Evolutionary conservation across 768 basidiomycete genomes (phyloP).

Genomic region (Gloeostereum incarnatum): DNA sequence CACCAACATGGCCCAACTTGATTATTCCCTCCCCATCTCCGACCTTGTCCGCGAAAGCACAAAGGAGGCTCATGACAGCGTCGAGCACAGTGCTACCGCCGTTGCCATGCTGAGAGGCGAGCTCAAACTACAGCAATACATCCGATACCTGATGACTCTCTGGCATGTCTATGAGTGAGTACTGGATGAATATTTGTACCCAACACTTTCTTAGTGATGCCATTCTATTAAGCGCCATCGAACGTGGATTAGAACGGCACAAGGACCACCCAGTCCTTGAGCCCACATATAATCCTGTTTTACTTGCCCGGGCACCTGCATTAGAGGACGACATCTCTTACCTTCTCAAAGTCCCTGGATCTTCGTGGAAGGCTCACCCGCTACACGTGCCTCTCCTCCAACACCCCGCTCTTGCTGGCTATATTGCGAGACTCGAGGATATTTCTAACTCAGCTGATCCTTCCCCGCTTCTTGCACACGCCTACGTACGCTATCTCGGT

Average conservation of each 20-base stretch:
- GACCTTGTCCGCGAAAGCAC: slow-evolving; percentile 38
- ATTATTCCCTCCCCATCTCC: slow-evolving; percentile 33
- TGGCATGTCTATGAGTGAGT: slow-evolving; percentile 75
- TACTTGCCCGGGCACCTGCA: slow-evolving; percentile 51
- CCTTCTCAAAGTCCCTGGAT: slow-evolving; percentile 41
- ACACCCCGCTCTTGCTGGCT: slow-evolving; percentile 40
- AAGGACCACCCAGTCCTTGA: slow-evolving; percentile 52
- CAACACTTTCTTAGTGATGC: not conserved
- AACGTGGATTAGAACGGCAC: slow-evolving; percentile 48
- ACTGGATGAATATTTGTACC: slow-evolving; percentile 1
- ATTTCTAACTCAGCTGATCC: slow-evolving; percentile 36
- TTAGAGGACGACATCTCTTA: slow-evolving; percentile 62
- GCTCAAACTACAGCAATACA: slow-evolving; percentile 55
- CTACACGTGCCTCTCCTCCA: slow-evolving; percentile 37
- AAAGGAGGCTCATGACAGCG: slow-evolving; percentile 44
- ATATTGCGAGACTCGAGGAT: slow-evolving; percentile 42
- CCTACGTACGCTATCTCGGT: slow-evolving; percentile 78
- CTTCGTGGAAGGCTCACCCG: slow-evolving; percentile 48
- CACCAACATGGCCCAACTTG: slow-evolving; percentile 24
- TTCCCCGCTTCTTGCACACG: slow-evolving; percentile 57
- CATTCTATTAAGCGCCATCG: slow-evolving; percentile 34
- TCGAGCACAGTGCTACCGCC: slow-evolving; percentile 50
- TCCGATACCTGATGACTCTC: slow-evolving; percentile 65
- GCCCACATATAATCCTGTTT: slow-evolving; percentile 61
- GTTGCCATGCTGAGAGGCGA: slow-evolving; percentile 47